Evolutionary conservation across 2,329 filamentous ascomycete species (phyloP), one percentile per base, ranked within the genome.

Genomic region (Hymenoscyphus fraxineus): DNA sequence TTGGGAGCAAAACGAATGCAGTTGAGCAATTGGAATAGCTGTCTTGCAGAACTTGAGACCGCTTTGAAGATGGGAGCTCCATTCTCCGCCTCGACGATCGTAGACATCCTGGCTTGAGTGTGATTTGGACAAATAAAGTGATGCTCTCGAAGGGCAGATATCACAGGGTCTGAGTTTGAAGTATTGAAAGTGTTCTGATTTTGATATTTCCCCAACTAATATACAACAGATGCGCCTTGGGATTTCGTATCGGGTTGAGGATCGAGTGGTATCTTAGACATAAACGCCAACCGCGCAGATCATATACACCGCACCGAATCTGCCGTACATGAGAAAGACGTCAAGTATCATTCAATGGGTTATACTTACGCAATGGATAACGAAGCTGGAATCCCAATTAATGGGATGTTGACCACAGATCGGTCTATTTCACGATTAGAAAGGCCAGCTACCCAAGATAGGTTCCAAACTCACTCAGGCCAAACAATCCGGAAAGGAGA

Each of bases 251-350:
- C 59, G 56, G 44, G 62, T 67, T 31, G 66, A 41, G 16, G 41
- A 65, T 67, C 63, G 62, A 65, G 62, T 63, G 61, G 61, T 65
- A 60, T 64, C 60, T 67, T 76, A 99, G 78, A 99, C 92, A 88
- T 99, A 98, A 76, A 99, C 95, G 77, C 95, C 95, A 77, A 95
- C 95, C 66, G 93, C 95, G 80, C 95, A 99, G 80, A 99, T 98
- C 90, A 97, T 97, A 80, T 95, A 97, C 57, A 99, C 93, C 60
- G 94, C 89, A 72, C 95, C 95, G 78, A 97, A 91, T 60, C 94
- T 97, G 13, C 32, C 72, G 35, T 31, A 15, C 51, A 15, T 73
- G 41, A 73, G 68, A 60, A 39, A 15, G 2, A 15, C 60, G 59
- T 67, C 39, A 35, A 51, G 58, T 6, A n/a, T 40, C 27, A 19